These are phyloP conservation scores for Neospora caninum DNA, from an alignment of 169 alveolate species.

Conservation along the genomic window DNA sequence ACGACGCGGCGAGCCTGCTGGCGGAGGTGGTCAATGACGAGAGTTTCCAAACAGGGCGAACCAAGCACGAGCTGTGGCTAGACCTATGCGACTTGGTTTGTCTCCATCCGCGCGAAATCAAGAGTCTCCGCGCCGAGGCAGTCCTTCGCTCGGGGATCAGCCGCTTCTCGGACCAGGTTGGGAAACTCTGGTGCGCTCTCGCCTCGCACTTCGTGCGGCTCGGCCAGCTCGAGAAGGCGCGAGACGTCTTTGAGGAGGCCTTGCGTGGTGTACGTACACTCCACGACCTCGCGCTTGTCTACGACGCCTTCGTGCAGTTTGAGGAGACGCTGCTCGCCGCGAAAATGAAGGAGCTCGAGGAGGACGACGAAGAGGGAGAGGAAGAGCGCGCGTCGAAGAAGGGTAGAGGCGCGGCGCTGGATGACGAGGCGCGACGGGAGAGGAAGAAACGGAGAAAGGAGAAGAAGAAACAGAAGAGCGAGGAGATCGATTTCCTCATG, in stretches of 20 bases:
- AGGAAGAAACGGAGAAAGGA: not conserved
- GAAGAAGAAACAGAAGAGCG: not conserved
- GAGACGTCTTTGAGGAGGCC: constrained; percentile 87
- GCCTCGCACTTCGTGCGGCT: constrained; percentile 83
- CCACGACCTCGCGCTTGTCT: constrained; percentile 88
- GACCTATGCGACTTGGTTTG: constrained; percentile 87
- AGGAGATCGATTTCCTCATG: constrained; percentile 59
- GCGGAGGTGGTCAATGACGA: constrained; percentile 84
- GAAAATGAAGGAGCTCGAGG: constrained; percentile 38
- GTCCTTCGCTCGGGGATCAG: constrained; percentile 83
- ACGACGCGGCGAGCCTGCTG: constrained; percentile 79
- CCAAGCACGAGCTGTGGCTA: constrained; percentile 84
- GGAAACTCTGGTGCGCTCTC: constrained; percentile 85
- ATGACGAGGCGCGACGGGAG: not conserved
- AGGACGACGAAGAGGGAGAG: not conserved
- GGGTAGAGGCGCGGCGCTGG: not conserved
- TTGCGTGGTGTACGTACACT: constrained; percentile 82
- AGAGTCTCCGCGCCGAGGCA: constrained; percentile 71
- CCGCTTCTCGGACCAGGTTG: constrained; percentile 87
- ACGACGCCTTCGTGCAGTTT: constrained; percentile 79
- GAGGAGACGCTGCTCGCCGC: constrained; percentile 70
- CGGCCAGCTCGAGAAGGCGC: constrained; percentile 83
- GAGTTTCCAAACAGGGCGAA: constrained; percentile 61
- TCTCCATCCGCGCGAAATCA: constrained; percentile 77
- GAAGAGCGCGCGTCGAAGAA: not conserved